Percentiles rank a stretch among this genome's conserved stretches.
phyloP scores from a whole-genome alignment of 306 rosid genomes.

The Geum urbanum region DNA sequence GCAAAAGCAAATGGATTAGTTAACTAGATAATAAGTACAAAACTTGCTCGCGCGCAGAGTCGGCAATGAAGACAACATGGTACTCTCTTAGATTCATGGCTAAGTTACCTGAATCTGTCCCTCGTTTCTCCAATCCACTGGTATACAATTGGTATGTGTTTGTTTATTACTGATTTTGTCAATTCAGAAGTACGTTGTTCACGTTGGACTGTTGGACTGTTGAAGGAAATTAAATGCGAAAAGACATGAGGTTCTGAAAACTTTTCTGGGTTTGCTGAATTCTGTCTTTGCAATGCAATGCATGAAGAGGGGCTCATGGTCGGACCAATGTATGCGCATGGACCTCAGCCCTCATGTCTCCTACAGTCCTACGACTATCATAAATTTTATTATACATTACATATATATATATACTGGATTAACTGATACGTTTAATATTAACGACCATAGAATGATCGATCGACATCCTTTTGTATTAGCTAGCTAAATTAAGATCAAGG shows the following conservation, averaged over 20 bases:
- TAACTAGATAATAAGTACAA: background rate
- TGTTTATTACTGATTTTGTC: background rate
- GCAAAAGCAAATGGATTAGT: background rate
- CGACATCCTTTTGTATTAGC: too few relatives aligned
- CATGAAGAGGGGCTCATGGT: too few relatives aligned
- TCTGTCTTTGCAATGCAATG: background rate
- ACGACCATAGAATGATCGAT: too few relatives aligned
- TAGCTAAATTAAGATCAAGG: too few relatives aligned
- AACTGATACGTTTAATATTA: too few relatives aligned
- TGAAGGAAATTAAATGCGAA: background rate
- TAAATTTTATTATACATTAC: too few relatives aligned
- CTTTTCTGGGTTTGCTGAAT: background rate
- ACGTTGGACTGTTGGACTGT: background rate
- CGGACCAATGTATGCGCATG: background rate
- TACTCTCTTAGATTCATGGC: background rate
- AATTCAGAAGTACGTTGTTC: background rate
- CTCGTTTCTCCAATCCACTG: background rate
- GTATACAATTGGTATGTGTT: background rate
- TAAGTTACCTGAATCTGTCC: background rate
- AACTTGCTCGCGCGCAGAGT: constrained; percentile 2
- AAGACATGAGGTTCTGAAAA: background rate
- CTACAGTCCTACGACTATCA: too few relatives aligned
- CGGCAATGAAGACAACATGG: background rate
- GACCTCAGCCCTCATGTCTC: background rate
- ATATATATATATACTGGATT: too few relatives aligned